Evolutionary conservation across 768 basidiomycete species (phyloP), one percentile per base, ranked within the genome.

Genomic region (Agaricus sinodeliciosus): DNA sequence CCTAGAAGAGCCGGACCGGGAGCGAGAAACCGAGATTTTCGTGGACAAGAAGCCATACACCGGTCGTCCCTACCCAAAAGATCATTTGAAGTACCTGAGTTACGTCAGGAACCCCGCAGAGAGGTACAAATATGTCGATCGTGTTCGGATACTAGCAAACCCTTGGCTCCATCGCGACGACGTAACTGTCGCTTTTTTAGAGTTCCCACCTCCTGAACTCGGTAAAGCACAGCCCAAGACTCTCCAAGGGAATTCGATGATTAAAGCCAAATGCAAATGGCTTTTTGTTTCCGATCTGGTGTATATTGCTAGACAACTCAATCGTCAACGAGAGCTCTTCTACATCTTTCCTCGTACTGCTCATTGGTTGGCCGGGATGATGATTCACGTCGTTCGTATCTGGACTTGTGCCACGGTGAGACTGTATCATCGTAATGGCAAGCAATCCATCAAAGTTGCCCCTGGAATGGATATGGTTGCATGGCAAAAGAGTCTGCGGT

Each of bases 331-430:
- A 31, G 46, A 48, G 19, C 46, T 48, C 11, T 48, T 22, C 13
- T 35, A 48, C 19, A 48, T 48, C 19, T 48, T 48, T 13, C 46
- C 35, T 13, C 22, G 36, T 9, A 48, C 46, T 9, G 16, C 7
- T 25, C 46, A 48, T 48, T 48, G 46, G 46, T 6, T 48, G 9
- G 34, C 46, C 7, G 46, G 46, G 19, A 48, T 48, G 46, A 48
- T 48, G 35, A 25, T 48, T 13, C 34, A 48, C 13, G 22, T 48
- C 34, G 35, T 48, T 37, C 46, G 46, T n/a, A 19, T 48, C 1
- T 48, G 46, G 46, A 48, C 46, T n/a, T 35, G 46, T 9, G 19
- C 16, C 3, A 0, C 7, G 4, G 3, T 48, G 49, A 40, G 27
- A 26, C 18, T 50, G 4, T 18, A 11, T 22, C 40, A 50, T 18